Conservation (phyloP, 2,329 filamentous ascomycete species). For the Colletotrichum sojae region DNA sequence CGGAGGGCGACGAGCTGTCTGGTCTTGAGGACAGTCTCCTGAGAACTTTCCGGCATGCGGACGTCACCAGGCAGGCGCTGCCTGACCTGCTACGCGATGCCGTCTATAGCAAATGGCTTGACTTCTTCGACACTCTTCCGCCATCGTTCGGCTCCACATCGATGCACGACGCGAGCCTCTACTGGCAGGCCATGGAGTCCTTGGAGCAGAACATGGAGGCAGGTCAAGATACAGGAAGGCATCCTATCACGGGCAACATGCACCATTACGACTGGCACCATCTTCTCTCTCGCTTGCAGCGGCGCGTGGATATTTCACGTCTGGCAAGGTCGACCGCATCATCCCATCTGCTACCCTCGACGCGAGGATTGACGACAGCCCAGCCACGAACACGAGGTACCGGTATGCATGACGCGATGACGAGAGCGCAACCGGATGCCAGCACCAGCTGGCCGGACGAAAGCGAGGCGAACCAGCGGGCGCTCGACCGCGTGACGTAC, state of each 20-base stretch:
- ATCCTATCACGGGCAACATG: constrained; percentile 1
- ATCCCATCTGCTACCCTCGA: constrained; percentile 37
- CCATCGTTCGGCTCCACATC: constrained; percentile 1
- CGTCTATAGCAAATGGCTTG: constrained; percentile 52
- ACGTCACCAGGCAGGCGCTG: constrained; percentile 32
- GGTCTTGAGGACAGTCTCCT: constrained; percentile 37
- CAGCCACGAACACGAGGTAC: constrained; percentile 21
- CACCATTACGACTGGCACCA: constrained; percentile 48
- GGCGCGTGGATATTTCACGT: constrained; percentile 42
- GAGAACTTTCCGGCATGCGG: constrained; percentile 22
- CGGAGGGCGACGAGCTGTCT: constrained; percentile 34
- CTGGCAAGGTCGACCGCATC: constrained; percentile 41
- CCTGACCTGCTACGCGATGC: constrained; percentile 42
- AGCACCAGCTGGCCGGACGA: constrained; percentile 11
- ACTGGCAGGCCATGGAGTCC: constrained; percentile 49
- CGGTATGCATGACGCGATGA: background rate
- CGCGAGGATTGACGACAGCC: constrained; percentile 30
- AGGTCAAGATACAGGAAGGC: constrained; percentile 19
- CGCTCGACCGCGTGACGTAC: constrained; percentile 64
- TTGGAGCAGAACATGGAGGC: constrained; percentile 54
- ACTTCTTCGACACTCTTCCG: constrained; percentile 48
- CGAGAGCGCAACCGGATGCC: background rate
- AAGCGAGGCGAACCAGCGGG: constrained; percentile 53
- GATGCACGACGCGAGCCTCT: constrained; percentile 42
- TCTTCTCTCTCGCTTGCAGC: constrained; percentile 49